Conservation (phyloP, 176 grass and related monocot species). For the Bonia amplexicaulis region DNA sequence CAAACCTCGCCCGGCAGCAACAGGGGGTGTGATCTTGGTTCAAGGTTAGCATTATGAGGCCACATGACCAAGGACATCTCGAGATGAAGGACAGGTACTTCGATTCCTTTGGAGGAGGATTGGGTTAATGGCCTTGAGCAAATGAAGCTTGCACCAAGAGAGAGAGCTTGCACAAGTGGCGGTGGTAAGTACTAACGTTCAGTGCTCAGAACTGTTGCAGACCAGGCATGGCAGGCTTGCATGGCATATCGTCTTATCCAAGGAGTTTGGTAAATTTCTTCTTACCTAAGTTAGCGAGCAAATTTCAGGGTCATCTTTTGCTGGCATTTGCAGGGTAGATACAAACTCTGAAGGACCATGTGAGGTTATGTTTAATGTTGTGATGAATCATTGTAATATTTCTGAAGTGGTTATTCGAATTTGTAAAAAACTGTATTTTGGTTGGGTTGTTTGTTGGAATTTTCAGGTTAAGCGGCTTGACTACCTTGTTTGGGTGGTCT, state of each 20-base stretch:
- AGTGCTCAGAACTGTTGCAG: constrained; percentile 8
- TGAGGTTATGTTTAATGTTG: too few species aligned
- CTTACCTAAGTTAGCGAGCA: background rate
- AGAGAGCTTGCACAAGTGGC: background rate
- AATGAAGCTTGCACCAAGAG: constrained; percentile 1
- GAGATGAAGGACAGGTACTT: constrained; percentile 8
- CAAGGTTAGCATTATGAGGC: constrained; percentile 18
- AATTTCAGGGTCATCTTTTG: background rate
- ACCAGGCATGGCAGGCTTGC: background rate
- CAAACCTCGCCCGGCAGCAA: background rate
- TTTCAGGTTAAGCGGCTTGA: too few species aligned
- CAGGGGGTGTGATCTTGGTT: background rate
- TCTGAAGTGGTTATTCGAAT: too few species aligned
- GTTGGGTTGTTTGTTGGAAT: too few species aligned
- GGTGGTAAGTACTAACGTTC: background rate
- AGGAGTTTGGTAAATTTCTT: background rate
- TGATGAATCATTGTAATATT: too few species aligned
- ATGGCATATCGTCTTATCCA: background rate
- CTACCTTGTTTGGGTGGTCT: too few species aligned
- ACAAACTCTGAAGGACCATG: background rate
- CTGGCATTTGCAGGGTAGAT: background rate
- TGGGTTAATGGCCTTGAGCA: constrained; percentile 22
- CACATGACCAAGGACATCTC: constrained; percentile 23
- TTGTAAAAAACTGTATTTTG: too few species aligned
- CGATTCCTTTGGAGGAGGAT: background rate